Conservation (phyloP, 768 basidiomycete genomes). For the Megacollybia marginata region DNA sequence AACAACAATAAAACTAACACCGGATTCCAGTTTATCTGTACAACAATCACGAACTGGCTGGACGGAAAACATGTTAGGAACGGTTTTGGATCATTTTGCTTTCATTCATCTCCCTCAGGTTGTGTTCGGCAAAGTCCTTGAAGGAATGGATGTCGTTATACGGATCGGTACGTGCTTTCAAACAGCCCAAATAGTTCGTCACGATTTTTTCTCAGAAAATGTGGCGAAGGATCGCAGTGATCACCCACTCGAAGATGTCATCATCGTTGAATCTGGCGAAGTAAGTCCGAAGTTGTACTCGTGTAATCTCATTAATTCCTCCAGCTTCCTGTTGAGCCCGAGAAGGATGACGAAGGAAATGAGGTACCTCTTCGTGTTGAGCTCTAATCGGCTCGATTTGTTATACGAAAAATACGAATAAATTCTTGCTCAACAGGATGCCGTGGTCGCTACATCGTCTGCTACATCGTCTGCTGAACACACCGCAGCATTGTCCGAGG, state of each 20-base stretch:
- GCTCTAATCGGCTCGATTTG: constrained; percentile 54
- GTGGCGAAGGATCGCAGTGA: constrained; percentile 65
- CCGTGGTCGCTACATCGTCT: constrained; percentile 9
- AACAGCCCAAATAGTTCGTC: background rate
- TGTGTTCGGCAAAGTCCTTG: constrained; percentile 87
- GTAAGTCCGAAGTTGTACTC: constrained; percentile 29
- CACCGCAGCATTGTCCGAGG: constrained; percentile 5
- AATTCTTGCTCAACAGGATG: constrained; percentile 32
- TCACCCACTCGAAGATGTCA: constrained; percentile 68
- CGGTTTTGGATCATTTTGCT: constrained; percentile 10
- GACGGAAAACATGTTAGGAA: constrained; percentile 73
- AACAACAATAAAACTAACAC: constrained; percentile 1
- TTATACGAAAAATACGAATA: constrained; percentile 40
- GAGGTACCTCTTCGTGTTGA: constrained; percentile 94
- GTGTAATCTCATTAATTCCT: constrained; percentile 7
- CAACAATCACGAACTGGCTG: constrained; percentile 80
- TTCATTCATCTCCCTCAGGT: constrained; percentile 39
- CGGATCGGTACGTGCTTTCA: constrained; percentile 55
- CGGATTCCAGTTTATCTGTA: constrained; percentile 78
- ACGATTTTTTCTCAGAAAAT: constrained; percentile 47
- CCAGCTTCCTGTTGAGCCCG: constrained; percentile 48
- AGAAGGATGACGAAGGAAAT: constrained; percentile 58
- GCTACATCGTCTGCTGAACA: constrained; percentile 8
- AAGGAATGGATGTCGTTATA: constrained; percentile 84
- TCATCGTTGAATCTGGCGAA: constrained; percentile 85